Conservation (phyloP, 129 eudicot genomes). For the Helianthus tuberosus region DNA sequence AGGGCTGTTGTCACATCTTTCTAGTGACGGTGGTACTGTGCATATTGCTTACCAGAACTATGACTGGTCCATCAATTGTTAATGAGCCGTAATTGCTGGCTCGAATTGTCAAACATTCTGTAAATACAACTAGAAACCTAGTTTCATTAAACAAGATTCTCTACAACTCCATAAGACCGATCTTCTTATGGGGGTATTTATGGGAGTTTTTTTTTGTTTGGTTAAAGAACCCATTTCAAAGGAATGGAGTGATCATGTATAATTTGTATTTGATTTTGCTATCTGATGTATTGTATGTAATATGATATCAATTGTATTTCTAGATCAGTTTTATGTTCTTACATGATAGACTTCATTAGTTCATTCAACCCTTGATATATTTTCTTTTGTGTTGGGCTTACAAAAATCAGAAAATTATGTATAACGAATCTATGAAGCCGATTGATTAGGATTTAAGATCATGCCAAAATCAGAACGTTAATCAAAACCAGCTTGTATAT, state of each 20-base stretch:
- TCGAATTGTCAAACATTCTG: slow-evolving; percentile 7
- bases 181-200: slow-evolving; percentile 20
- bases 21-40: slow-evolving; percentile 70
- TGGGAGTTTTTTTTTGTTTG: slow-evolving; percentile 18
- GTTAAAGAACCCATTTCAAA: slow-evolving; percentile 42
- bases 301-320: slow-evolving; percentile 1
- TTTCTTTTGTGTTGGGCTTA: not conserved
- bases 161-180: not conserved
- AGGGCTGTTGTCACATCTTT: slow-evolving; percentile 84
- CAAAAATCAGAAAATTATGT: no score
- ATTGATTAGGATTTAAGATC: no score
- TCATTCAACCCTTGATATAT: not conserved
- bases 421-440: no score
- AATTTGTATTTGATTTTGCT: slow-evolving; percentile 15
- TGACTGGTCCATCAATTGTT: slow-evolving; percentile 78
- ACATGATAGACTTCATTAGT: not conserved
- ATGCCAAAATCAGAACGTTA: no score
- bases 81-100: slow-evolving; percentile 11
- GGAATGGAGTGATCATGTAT: slow-evolving; percentile 37
- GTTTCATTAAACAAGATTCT: slow-evolving; percentile 23
- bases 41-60: slow-evolving; percentile 71
- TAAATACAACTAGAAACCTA: slow-evolving; percentile 25
- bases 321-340: slow-evolving; percentile 1
- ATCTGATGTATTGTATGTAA: slow-evolving; percentile 2
- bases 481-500: no score